A percentile compares a stretch with the other conserved stretches of the same genome.
These are phyloP conservation scores for Coniochaeta pulveracea DNA, from an alignment of 2,329 filamentous ascomycete genomes.

Conservation along the genomic window DNA sequence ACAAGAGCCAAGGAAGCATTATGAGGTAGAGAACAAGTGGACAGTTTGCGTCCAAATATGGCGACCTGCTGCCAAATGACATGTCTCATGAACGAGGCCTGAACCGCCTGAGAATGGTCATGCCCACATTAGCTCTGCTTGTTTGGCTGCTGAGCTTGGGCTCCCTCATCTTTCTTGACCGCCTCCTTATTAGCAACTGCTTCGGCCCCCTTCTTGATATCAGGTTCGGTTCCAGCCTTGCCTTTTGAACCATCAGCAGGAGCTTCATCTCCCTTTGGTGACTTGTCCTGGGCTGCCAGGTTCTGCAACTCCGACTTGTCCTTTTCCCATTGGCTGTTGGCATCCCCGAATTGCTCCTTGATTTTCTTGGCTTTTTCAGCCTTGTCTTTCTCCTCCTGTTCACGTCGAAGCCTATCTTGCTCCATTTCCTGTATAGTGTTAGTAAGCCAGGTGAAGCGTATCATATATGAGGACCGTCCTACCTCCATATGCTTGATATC, in stretches of 20 bases:
- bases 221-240: background rate
- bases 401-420: conserved; percentile 65
- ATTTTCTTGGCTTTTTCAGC: conserved; percentile 65
- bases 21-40: too few species aligned
- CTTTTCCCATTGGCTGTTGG: conserved; percentile 75
- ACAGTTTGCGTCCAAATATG: too few species aligned
- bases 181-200: conserved; percentile 3
- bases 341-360: conserved; percentile 68
- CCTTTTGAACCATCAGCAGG: background rate
- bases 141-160: too few species aligned
- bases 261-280: conserved; percentile 16
- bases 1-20: too few species aligned
- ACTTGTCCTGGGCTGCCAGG: conserved; percentile 46
- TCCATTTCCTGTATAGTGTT: conserved; percentile 67
- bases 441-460: conserved; percentile 8
- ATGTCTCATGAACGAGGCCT: too few species aligned
- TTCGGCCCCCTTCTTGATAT: conserved; percentile 7
- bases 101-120: too few species aligned
- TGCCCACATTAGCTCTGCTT: too few species aligned
- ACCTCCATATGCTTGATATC: conserved; percentile 95
- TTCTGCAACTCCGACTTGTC: conserved; percentile 74
- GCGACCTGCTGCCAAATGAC: too few species aligned
- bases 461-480: background rate
- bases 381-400: conserved; percentile 68
- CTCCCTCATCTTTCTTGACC: too few species aligned